Percentiles rank a stretch among this genome's conserved stretches.
Evolutionary conservation across 305 asterid species (phyloP).

Genomic region (Solanum chacoense): DNA sequence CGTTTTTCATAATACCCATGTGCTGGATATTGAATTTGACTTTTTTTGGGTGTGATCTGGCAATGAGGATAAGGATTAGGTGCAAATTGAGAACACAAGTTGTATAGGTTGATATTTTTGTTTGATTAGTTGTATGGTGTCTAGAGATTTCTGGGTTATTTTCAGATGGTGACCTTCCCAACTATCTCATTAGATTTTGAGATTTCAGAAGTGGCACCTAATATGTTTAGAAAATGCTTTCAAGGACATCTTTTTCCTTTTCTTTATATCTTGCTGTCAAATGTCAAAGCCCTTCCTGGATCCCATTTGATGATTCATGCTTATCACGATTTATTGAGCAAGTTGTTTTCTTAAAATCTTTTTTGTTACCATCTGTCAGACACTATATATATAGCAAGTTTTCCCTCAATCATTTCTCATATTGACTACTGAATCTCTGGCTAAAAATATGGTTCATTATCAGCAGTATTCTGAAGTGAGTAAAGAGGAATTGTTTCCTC

Average conservation of each 20-base stretch:
- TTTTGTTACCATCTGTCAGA: constrained; percentile 1
- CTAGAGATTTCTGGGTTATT: constrained; percentile 12
- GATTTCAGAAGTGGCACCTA: constrained; percentile 2
- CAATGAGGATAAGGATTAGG: constrained; percentile 13
- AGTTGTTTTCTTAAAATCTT: neutral
- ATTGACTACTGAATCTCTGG: neutral
- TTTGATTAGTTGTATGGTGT: neutral
- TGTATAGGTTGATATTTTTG: constrained; percentile 7
- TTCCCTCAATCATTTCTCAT: neutral
- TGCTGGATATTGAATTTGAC: neutral
- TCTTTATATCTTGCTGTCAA: constrained; percentile 2
- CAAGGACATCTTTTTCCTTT: constrained; percentile 3
- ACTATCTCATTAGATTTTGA: neutral
- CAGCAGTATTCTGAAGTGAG: constrained; percentile 2
- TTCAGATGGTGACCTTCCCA: neutral
- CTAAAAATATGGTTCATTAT: constrained; percentile 7
- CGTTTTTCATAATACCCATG: neutral
- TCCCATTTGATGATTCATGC: neutral
- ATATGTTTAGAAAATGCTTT: constrained; percentile 7
- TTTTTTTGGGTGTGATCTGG: neutral
- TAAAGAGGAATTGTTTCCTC: constrained; percentile 6
- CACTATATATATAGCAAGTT: neutral
- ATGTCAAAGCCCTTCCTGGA: constrained; percentile 7
- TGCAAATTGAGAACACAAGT: constrained; percentile 14
- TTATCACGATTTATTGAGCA: neutral